A percentile compares a stretch with the other conserved stretches of the same genome.
phyloP scores from a whole-genome alignment of 768 basidiomycete species.

The Hysterangium stoloniferum region DNA sequence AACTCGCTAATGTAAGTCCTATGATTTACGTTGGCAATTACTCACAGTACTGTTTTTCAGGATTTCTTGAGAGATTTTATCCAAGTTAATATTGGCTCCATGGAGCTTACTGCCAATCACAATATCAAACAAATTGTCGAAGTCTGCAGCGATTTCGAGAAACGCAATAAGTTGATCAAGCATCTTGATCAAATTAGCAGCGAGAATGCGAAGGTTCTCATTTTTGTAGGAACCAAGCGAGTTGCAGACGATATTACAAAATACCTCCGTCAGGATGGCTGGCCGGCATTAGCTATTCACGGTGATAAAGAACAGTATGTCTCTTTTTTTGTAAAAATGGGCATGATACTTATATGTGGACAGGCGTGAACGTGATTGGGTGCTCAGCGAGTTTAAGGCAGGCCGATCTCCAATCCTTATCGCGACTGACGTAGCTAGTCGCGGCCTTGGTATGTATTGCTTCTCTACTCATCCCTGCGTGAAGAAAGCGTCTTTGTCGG shows the following conservation, averaged over 20 bases:
- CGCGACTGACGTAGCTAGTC: slow-evolving; percentile 98
- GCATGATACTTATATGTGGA: slow-evolving; percentile 2
- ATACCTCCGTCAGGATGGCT: slow-evolving; percentile 94
- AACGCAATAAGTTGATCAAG: slow-evolving; percentile 91
- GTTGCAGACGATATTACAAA: slow-evolving; percentile 99
- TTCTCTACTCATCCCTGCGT: slow-evolving; percentile 20
- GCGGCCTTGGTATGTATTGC: slow-evolving; percentile 93
- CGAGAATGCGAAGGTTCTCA: slow-evolving; percentile 97
- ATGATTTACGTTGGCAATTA: slow-evolving; percentile 1
- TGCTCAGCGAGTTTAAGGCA: slow-evolving; percentile 95
- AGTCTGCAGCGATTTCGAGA: slow-evolving; percentile 96
- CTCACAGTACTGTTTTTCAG: slow-evolving; percentile 29
- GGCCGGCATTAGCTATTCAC: slow-evolving; percentile 99
- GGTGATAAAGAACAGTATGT: slow-evolving; percentile 98
- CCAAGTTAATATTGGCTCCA: slow-evolving; percentile 97
- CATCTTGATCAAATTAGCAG: slow-evolving; percentile 94
- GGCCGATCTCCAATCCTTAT: slow-evolving; percentile 96
- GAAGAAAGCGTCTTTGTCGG: neutral
- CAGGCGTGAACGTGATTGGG: slow-evolving; percentile 98
- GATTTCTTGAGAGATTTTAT: slow-evolving; percentile 96
- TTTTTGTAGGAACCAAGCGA: slow-evolving; percentile 96
- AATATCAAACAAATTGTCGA: slow-evolving; percentile 95
- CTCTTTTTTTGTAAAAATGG: neutral
- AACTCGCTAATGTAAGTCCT: slow-evolving; percentile 71
- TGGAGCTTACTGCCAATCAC: slow-evolving; percentile 97